phyloP scores from a whole-genome alignment of 352 stramenopile species.

The Lagenidium sp. region DNA sequence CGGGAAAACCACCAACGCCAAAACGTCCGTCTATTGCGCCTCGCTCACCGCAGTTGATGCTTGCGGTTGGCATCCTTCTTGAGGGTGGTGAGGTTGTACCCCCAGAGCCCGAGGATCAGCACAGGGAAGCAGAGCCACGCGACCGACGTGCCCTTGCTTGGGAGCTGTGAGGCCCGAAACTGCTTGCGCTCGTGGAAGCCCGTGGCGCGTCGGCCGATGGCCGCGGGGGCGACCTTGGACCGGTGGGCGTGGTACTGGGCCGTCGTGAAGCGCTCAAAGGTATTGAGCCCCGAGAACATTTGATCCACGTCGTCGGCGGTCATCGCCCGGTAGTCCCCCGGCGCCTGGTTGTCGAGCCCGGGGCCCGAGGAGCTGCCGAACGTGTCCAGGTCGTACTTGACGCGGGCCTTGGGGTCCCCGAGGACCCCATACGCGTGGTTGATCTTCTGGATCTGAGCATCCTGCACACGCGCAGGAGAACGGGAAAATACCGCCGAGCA shows the following conservation, averaged over 20 bases:
- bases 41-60: constrained; percentile 6
- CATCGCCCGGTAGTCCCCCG: constrained; percentile 52
- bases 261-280: constrained; percentile 70
- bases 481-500: too few relatives aligned
- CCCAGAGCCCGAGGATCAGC: constrained; percentile 40
- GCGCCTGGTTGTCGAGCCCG: constrained; percentile 21
- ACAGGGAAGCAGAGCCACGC: constrained; percentile 57
- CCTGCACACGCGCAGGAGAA: constrained; percentile 10
- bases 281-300: constrained; percentile 65
- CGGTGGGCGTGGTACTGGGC: constrained; percentile 57
- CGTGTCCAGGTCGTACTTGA: constrained; percentile 65
- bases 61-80: constrained; percentile 34
- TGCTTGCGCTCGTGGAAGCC: constrained; percentile 59
- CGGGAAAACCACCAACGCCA: too few relatives aligned
- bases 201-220: constrained; percentile 50
- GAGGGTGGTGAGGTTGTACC: constrained; percentile 48
- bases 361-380: constrained; percentile 47
- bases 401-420: constrained; percentile 29
- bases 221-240: constrained; percentile 34
- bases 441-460: constrained; percentile 50
- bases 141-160: constrained; percentile 44
- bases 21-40: neutral
- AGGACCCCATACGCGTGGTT: constrained; percentile 70
- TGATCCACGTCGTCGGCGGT: constrained; percentile 60
- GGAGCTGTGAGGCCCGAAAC: constrained; percentile 52